Base-by-base conservation (phyloP, 2,329 filamentous ascomycete genomes). In the Xylariaceae sp. region DNA sequence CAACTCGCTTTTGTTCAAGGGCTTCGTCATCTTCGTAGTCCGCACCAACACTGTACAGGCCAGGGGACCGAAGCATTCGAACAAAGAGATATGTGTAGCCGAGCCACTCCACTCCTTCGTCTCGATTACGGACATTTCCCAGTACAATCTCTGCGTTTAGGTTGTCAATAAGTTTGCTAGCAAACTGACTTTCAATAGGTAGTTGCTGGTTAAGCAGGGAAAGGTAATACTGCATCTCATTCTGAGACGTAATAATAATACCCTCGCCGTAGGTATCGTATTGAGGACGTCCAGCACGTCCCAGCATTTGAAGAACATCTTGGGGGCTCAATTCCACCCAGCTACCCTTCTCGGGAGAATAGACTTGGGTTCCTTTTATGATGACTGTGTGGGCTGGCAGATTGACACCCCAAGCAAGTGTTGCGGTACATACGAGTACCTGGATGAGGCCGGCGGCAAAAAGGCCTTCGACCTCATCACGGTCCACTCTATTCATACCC, bases 331-430 rank as follows among this genome's bases (percentile, higher is more conserved):
- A 74, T 70, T 99, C 95, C 18, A 99, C 92, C 92, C 94, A 99
- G 71, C 89, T 94, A 76, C 94, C 94, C 76, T 96, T 97, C 70
- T 99, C 94, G 0, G 94, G 94, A 0, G 94, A 97, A 74, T 99
- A 99, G 18, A 99, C 87, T 67, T 96, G 91, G 1, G 94, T 99
- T 51, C 94, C 94, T 74, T 99, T 99, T 77, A 99, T 99, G 68
- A 99, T 92, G 66, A 99, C 94, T 0, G 94, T 97, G 68, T 99
- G 94, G 2, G 94, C 94, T 4, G 94, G 94, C 67, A 99, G 75
- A 72, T 99, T 99, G 68, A 99, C 94, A 83, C 94, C 94, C 94
- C 94, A 99, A 21, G 94, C 94, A 49, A 99, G 78, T n/a, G 94
- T 99, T 37, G 95, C 92, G 37, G 94, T 99, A 72, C 91, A 97